A percentile compares a stretch with the other conserved stretches of the same genome.
These are phyloP conservation scores for Skeletonema potamos DNA, from an alignment of 108 stramenopile species.

Conservation along the genomic window DNA sequence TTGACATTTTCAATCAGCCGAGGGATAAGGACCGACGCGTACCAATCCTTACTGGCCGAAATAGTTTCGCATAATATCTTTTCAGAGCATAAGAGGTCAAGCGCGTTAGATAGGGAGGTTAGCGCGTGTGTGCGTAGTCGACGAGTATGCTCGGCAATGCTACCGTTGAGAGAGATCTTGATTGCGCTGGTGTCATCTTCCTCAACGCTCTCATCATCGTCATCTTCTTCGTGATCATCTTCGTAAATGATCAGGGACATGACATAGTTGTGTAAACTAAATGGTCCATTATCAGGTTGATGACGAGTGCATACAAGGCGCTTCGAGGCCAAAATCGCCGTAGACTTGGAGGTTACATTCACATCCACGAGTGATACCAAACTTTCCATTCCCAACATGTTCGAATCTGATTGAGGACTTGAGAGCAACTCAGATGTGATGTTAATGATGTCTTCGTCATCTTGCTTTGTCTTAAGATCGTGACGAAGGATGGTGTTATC, in stretches of 20 bases:
- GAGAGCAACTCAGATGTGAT: constrained; percentile 54
- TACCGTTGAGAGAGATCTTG: constrained; percentile 16
- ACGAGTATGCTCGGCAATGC: constrained; percentile 20
- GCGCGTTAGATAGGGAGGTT: constrained; percentile 54
- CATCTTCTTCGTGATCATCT: constrained; percentile 23
- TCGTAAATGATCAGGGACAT: constrained; percentile 58
- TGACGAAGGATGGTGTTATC: neutral
- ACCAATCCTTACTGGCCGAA: constrained; percentile 50
- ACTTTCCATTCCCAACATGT: constrained; percentile 72
- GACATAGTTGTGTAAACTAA: constrained; percentile 42
- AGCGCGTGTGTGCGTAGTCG: constrained; percentile 57
- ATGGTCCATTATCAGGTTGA: constrained; percentile 17
- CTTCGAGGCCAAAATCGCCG: constrained; percentile 35
- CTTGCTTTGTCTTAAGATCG: constrained; percentile 19
- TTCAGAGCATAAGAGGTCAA: constrained; percentile 44
- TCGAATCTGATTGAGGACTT: constrained; percentile 48
- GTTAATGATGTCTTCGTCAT: constrained; percentile 44
- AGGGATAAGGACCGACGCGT: constrained; percentile 57
- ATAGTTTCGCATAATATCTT: constrained; percentile 39
- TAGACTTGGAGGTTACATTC: constrained; percentile 51
- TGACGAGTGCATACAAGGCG: constrained; percentile 25
- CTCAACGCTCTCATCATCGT: constrained; percentile 40
- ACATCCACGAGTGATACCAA: constrained; percentile 60
- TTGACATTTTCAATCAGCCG: constrained; percentile 53
- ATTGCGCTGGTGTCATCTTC: constrained; percentile 34